Base-by-base conservation (phyloP, 2,329 filamentous ascomycete genomes). In the Metarhizium anisopliae region DNA sequence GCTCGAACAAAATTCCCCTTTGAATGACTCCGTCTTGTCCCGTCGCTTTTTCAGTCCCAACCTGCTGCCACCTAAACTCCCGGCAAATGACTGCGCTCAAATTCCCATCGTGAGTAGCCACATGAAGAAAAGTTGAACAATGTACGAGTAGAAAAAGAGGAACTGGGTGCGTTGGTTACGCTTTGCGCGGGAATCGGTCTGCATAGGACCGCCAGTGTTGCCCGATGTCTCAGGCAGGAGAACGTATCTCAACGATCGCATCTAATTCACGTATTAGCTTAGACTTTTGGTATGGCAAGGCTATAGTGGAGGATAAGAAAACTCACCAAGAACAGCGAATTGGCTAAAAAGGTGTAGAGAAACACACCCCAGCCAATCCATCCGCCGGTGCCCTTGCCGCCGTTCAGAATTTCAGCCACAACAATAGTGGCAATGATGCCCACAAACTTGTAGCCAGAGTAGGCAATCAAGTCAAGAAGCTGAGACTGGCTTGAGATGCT, bases 371-470 rank as follows among this genome's bases (percentile, higher is more conserved):
- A 97, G 64, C 90, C 89, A 53, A 91, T 77, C 89, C 89, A 95
- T 55, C 90, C 88, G 52, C 92, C 87, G 2, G 90, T 94, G 25
- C 93, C 89, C 65, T 85, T 83, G 49, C 91, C 87, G 13, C 85
- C 84, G 56, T 87, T 95, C 61, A 89, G 73, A 16, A 90, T 79
- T 70, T 95, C 89, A 16, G 89, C 86, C 18, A 93, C 74, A 13
- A 88, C 80, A 59, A 97, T 84, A 0, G 92, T 96, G 52, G 89
- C 81, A 59, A 99, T 99, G 63, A 96, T 91, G 36, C 93, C 94
- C 32, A 99, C 93, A 67, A 99, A 99, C 72, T 99, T 99, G 76
- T 99, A 99, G 20, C 95, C 95, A 2, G 89, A 93, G 74, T 99
- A 99, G 5, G 95, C 95, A 54, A 99, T 87, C 52, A 99, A 74